Evolutionary conservation across 2,329 filamentous ascomycete genomes (phyloP), one percentile per base, ranked within the genome.

Genomic region (Talaromyces rugulosus): DNA sequence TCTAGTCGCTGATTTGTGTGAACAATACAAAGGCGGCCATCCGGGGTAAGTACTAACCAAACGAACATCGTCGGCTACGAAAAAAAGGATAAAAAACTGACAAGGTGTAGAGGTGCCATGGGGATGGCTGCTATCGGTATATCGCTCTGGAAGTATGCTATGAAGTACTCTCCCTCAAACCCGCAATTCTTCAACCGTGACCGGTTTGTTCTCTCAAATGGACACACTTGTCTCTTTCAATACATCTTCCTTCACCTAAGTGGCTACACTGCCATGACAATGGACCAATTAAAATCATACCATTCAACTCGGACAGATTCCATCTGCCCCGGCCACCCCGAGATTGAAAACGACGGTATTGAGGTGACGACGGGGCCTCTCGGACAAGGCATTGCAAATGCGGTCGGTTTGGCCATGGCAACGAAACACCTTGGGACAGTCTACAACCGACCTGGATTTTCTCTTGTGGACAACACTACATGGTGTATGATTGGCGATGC

Each of bases 1-100:
- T 56, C 74, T 90, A 33, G 87, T 90, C 62, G 86, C 87, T 52
- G 88, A 90, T 70, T 74, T 90, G 3, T 89, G 87, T 68, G 82
- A 90, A 70, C 87, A 90, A 66, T 90, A 89, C 73, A 85, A 85
- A 64, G 87, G 87, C 40, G 88, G 88, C 0, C 88, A 90, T 69
- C 87, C 87, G 18, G 87, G 87, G 83, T 87, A 77, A 67, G 79
- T n/a, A 31, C 4, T 34, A 40, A n/a, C 36, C 0, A 40, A n/a
- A 40, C 16, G 14, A 4, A 2, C 14, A 40, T 40, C 12, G 27
- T 27, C 51, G 28, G 4, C 8, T 27, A 23, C 14, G 28, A 1
- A 62, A 33, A 14, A 18, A 40, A 50, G 3, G 16, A 51, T n/a
- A 1, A 36, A 57, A 58, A 14, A 60, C 36, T 51, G 5, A 12